Conservation (phyloP, 1,139 yeast genomes). For the Kodamaea ohmeri region DNA sequence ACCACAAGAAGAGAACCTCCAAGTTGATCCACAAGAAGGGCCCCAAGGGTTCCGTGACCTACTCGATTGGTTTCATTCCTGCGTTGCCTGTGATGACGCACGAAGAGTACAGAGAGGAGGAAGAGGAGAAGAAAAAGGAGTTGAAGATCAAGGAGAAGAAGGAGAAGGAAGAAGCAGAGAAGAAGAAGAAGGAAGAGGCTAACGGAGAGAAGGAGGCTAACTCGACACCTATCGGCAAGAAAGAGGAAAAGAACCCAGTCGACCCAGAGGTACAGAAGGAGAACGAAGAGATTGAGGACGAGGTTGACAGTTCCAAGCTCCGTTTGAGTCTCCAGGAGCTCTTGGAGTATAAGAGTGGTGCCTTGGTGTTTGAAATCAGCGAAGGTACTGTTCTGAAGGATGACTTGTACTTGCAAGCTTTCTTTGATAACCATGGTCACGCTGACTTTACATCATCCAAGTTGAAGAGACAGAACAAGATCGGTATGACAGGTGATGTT, state of each 20-base stretch:
- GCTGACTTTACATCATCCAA: constrained; percentile 56
- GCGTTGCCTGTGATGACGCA: constrained; percentile 72
- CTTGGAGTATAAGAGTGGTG: constrained; percentile 66
- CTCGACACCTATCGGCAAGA: constrained; percentile 23
- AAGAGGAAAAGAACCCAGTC: constrained; percentile 23
- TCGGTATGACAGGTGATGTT: constrained; percentile 68
- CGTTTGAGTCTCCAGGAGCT: constrained; percentile 65
- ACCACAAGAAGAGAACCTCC: constrained; percentile 55
- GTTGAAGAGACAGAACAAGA: constrained; percentile 34
- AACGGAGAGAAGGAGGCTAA: constrained; percentile 27
- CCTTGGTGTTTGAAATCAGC: constrained; percentile 63
- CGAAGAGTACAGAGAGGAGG: constrained; percentile 61
- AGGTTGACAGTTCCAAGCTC: constrained; percentile 35
- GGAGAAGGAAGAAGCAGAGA: constrained; percentile 21
- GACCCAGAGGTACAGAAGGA: constrained; percentile 19
- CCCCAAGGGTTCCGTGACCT: constrained; percentile 75
- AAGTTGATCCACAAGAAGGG: constrained; percentile 70
- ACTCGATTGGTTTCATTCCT: constrained; percentile 79
- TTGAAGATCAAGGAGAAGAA: constrained; percentile 22
- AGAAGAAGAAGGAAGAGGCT: constrained; percentile 26
- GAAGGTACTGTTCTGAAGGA: constrained; percentile 55
- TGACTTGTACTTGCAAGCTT: constrained; percentile 64
- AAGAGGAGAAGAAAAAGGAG: constrained; percentile 29
- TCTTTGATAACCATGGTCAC: constrained; percentile 71
- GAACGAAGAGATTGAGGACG: constrained; percentile 38